These are phyloP conservation scores for Xanthoconium separans DNA, from an alignment of 1,284 basidiomycete species.

Conservation along the genomic window DNA sequence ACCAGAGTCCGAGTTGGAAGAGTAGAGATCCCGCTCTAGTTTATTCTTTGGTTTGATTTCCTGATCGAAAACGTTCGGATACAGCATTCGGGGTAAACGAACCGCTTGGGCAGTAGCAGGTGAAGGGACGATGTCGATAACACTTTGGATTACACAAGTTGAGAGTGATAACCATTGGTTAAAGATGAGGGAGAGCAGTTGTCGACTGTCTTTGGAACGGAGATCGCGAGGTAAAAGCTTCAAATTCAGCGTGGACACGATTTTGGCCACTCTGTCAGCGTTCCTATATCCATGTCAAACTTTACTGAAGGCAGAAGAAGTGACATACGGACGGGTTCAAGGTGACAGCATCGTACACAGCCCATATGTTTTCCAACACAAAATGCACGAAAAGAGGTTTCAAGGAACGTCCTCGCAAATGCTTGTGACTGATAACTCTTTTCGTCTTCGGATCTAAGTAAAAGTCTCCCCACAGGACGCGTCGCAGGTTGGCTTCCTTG, in stretches of 20 bases:
- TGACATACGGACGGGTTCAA: conserved; percentile 74
- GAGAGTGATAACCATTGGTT: conserved; percentile 97
- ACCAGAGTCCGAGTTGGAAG: conserved; percentile 59
- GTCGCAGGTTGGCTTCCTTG: conserved; percentile 83
- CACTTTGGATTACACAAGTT: conserved; percentile 88
- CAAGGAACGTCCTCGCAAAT: conserved; percentile 80
- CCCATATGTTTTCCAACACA: conserved; percentile 96
- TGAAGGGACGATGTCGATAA: conserved; percentile 90
- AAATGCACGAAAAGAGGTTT: conserved; percentile 99
- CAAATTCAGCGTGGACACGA: conserved; percentile 80
- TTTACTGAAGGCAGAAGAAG: background rate
- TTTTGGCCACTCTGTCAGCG: conserved; percentile 86
- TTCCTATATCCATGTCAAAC: conserved; percentile 70
- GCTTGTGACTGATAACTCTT: conserved; percentile 88
- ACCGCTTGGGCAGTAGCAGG: conserved; percentile 81
- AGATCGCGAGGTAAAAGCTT: conserved; percentile 90
- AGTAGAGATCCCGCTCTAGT: conserved; percentile 81
- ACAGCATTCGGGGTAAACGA: conserved; percentile 91
- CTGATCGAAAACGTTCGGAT: conserved; percentile 71
- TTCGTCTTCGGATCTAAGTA: conserved; percentile 98
- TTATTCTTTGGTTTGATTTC: conserved; percentile 67
- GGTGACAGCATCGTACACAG: conserved; percentile 88
- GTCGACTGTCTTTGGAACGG: conserved; percentile 86
- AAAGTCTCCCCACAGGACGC: conserved; percentile 96
- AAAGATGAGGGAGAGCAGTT: conserved; percentile 85